Conservation (phyloP, 352 stramenopile species). For the Phytophthora tentaculata region DNA sequence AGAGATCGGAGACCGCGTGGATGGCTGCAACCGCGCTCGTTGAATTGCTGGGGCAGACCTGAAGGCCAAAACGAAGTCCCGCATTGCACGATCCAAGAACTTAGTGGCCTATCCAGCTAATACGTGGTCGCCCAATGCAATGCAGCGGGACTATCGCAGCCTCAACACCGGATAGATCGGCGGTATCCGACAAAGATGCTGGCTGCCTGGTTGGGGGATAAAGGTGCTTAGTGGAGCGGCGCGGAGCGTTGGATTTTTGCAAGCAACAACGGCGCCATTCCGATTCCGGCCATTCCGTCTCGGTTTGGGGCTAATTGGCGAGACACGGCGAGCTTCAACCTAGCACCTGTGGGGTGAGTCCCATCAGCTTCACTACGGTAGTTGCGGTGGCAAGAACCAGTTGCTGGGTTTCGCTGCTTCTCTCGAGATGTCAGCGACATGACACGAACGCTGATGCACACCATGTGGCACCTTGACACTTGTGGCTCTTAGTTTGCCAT, state of each 20-base stretch:
- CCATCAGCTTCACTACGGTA: background rate
- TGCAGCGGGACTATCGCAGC: conserved; percentile 23
- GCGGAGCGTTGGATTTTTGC: conserved; percentile 14
- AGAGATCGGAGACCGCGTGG: conserved; percentile 11
- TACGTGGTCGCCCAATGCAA: conserved; percentile 19
- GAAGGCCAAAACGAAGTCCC: conserved; percentile 2
- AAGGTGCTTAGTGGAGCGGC: background rate
- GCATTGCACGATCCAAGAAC: conserved; percentile 8
- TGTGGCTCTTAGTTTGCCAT: conserved; percentile 34
- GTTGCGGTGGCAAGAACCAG: conserved; percentile 15
- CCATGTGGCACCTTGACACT: conserved; percentile 34
- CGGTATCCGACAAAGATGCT: conserved; percentile 27
- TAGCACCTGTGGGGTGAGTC: conserved; percentile 18
- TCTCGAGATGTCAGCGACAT: conserved; percentile 44
- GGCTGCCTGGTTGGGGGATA: background rate
- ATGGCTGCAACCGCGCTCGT: conserved; percentile 8
- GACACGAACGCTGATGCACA: conserved; percentile 32
- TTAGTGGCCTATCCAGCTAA: conserved; percentile 29
- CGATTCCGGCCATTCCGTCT: too few species aligned
- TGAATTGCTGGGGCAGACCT: conserved; percentile 10
- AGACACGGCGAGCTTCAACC: conserved; percentile 20
- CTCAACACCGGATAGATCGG: conserved; percentile 33
- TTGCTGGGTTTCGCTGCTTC: conserved; percentile 25
- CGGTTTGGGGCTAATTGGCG: conserved; percentile 17
- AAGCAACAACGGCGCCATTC: conserved; percentile 2